phyloP scores from a whole-genome alignment of 2,329 filamentous ascomycete genomes.

The Westerdykella ornata region DNA sequence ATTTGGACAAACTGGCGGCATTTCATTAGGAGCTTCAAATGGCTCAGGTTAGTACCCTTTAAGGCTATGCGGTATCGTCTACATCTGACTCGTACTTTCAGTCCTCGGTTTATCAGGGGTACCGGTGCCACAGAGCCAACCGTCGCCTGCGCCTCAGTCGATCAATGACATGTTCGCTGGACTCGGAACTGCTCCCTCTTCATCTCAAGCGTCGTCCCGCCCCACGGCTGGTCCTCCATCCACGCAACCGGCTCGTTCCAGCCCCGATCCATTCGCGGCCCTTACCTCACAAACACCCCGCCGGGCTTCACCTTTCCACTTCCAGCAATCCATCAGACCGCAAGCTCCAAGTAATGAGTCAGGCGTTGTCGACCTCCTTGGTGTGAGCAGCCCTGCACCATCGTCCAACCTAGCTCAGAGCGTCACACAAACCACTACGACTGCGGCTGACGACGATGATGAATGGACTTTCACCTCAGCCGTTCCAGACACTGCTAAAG shows the following conservation, averaged over 20 bases:
- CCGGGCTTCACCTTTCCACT: slow-evolving; percentile 45
- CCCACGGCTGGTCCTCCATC: slow-evolving; percentile 36
- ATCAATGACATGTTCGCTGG: slow-evolving; percentile 54
- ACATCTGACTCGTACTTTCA: slow-evolving; percentile 1
- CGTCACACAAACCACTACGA: slow-evolving; percentile 15
- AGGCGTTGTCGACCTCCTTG: slow-evolving; percentile 32
- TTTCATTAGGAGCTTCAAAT: slow-evolving; percentile 63
- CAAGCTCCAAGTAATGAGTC: slow-evolving; percentile 21
- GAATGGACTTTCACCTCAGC: slow-evolving; percentile 93
- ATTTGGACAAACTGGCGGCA: slow-evolving; percentile 71
- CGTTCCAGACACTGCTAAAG: slow-evolving; percentile 64
- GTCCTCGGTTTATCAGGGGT: slow-evolving; percentile 32
- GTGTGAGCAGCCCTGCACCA: slow-evolving; percentile 23
- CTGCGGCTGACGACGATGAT: slow-evolving; percentile 73
- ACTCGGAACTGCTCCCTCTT: slow-evolving; percentile 38
- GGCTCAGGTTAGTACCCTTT: slow-evolving; percentile 27
- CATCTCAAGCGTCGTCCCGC: slow-evolving; percentile 40
- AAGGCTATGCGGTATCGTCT: background rate
- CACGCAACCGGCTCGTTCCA: slow-evolving; percentile 29
- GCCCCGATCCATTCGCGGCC: slow-evolving; percentile 56
- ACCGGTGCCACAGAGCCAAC: slow-evolving; percentile 24
- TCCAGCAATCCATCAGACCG: slow-evolving; percentile 40
- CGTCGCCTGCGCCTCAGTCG: slow-evolving; percentile 43
- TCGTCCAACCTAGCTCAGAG: slow-evolving; percentile 23
- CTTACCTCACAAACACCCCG: slow-evolving; percentile 49